phyloP scores from a whole-genome alignment of 2,329 filamentous ascomycete species.

The Arthrobotrys sphaeroides region DNA sequence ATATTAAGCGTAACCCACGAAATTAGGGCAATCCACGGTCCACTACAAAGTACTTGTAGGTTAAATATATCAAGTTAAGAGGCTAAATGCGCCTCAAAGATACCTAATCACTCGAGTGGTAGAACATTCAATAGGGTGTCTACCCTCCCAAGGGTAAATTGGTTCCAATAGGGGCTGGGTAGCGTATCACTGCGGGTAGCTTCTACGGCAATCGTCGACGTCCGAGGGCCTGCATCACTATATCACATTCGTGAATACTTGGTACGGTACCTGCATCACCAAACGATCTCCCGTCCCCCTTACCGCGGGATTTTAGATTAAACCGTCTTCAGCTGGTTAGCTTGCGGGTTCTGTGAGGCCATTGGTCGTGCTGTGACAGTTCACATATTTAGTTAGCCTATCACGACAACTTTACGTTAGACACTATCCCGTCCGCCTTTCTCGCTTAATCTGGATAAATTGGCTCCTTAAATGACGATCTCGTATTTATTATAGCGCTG shows the following conservation, averaged over 20 bases:
- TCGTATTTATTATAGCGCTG: constrained; percentile 34
- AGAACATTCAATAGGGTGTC: not conserved
- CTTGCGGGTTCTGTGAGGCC: not conserved
- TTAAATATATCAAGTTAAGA: constrained; percentile 24
- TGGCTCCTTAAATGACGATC: constrained; percentile 25
- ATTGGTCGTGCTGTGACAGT: not conserved
- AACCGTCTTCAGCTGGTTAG: not conserved
- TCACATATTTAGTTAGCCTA: not conserved
- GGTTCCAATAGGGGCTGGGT: not conserved
- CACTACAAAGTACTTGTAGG: not conserved
- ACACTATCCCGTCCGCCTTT: not conserved
- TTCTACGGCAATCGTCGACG: not conserved
- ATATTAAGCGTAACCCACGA: constrained; percentile 19
- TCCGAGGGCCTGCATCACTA: constrained; percentile 9
- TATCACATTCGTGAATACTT: constrained; percentile 21
- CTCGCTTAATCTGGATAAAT: constrained; percentile 51
- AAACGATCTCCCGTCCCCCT: constrained; percentile 21
- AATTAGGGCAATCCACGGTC: not conserved
- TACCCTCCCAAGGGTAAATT: not conserved
- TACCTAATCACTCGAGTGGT: not conserved
- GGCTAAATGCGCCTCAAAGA: constrained; percentile 34
- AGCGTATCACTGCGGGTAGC: not conserved
- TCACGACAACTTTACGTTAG: constrained; percentile 23
- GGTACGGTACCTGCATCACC: constrained; percentile 52
- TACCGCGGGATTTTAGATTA: constrained; percentile 24